Conservation (phyloP, 345 rosid genomes). For the Hibiscus syriacus region DNA sequence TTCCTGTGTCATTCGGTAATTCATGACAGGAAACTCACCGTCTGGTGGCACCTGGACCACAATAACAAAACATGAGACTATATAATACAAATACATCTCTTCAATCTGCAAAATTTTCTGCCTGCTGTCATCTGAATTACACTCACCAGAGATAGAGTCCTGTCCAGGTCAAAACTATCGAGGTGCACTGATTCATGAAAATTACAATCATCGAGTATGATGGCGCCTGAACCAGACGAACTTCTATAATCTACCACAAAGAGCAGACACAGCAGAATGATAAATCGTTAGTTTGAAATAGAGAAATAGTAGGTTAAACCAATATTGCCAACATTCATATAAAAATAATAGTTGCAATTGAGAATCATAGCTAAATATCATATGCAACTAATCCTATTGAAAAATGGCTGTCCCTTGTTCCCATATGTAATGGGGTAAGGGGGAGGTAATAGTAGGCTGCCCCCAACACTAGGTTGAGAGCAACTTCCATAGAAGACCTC, state of each 20-base stretch:
- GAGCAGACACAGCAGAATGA: conserved; percentile 6
- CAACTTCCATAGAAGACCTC: too few species aligned
- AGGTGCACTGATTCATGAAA: conserved; percentile 98
- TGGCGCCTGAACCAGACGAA: conserved; percentile 56
- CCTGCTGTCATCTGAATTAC: conserved; percentile 6
- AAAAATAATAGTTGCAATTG: background rate
- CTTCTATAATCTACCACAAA: conserved; percentile 62
- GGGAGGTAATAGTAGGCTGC: too few species aligned
- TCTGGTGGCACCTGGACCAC: conserved; percentile 83
- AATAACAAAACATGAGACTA: conserved; percentile 8
- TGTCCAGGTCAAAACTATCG: conserved; percentile 77
- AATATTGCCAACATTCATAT: background rate
- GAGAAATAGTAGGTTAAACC: background rate
- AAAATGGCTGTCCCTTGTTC: too few species aligned
- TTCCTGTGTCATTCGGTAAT: conserved; percentile 98
- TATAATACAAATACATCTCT: conserved; percentile 10
- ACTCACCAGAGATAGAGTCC: conserved; percentile 89
- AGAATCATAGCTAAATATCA: conserved; percentile 6
- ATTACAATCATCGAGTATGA: conserved; percentile 94
- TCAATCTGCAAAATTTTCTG: background rate
- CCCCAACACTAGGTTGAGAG: too few species aligned
- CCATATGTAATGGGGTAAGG: too few species aligned
- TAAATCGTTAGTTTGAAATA: conserved; percentile 1
- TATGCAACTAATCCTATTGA: background rate
- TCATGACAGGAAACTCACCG: conserved; percentile 99